These are phyloP conservation scores for Cryptococcus amylolentus DNA, from an alignment of 1,284 basidiomycete genomes.

Conservation along the genomic window DNA sequence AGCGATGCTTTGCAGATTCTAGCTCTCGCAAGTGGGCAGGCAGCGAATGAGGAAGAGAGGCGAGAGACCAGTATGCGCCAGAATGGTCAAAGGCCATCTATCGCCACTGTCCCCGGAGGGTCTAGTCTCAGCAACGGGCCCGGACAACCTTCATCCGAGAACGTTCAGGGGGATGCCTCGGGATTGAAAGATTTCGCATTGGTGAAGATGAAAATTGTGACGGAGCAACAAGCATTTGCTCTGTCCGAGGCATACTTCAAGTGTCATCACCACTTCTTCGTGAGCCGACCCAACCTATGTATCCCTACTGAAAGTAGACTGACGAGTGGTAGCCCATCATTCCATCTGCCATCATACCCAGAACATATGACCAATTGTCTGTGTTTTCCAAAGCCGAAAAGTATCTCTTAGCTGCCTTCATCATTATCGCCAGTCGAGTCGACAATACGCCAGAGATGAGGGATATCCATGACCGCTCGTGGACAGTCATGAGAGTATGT, in stretches of 20 bases:
- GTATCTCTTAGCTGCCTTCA: constrained; percentile 48
- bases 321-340: constrained; percentile 46
- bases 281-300: constrained; percentile 20
- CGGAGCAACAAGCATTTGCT: constrained; percentile 33
- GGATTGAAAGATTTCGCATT: constrained; percentile 44
- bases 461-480: constrained; percentile 40
- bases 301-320: not conserved
- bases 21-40: constrained; percentile 40
- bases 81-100: not conserved
- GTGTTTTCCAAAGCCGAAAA: constrained; percentile 48
- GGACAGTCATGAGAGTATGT: constrained; percentile 44
- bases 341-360: constrained; percentile 45
- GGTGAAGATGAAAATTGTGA: constrained; percentile 46
- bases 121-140: constrained; percentile 3
- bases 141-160: not conserved
- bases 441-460: constrained; percentile 33
- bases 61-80: constrained; percentile 4
- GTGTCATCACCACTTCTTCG: constrained; percentile 50
- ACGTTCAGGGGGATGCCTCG: constrained; percentile 6
- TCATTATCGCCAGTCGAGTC: constrained; percentile 50
- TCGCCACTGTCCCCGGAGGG: not conserved
- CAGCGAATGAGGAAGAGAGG: constrained; percentile 9
- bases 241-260: constrained; percentile 48
- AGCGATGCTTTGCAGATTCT: constrained; percentile 48
- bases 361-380: constrained; percentile 42